A percentile compares a stretch with the other conserved stretches of the same genome.
Conservation (phyloP, 2,329 filamentous ascomycete species). For the Fusarium cyanostomum region DNA sequence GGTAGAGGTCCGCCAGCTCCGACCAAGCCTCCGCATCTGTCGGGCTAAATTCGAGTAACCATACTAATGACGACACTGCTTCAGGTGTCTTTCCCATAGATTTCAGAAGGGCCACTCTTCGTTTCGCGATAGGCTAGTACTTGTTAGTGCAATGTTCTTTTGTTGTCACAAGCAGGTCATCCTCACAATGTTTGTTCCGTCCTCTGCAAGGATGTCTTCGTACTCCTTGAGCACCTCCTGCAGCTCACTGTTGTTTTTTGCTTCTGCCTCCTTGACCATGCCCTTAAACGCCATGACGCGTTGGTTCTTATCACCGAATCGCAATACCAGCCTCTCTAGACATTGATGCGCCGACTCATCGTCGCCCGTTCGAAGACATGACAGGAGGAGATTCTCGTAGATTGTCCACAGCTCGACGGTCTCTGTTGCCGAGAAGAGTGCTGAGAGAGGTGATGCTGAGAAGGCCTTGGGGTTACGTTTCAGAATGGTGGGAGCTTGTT, state of each 20-base stretch:
- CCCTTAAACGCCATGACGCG: slow-evolving; percentile 85
- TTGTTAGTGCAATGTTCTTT: slow-evolving; percentile 33
- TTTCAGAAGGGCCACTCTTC: slow-evolving; percentile 81
- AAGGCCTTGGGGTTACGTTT: slow-evolving; percentile 63
- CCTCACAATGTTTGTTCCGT: slow-evolving; percentile 81
- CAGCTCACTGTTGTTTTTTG: slow-evolving; percentile 71
- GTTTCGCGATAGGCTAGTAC: slow-evolving; percentile 81
- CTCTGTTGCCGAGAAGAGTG: slow-evolving; percentile 69
- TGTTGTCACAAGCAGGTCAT: neutral
- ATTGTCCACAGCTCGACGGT: slow-evolving; percentile 83
- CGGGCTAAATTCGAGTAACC: slow-evolving; percentile 82
- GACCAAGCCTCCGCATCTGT: slow-evolving; percentile 95
- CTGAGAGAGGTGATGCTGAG: slow-evolving; percentile 62
- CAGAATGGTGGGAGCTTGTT: slow-evolving; percentile 67
- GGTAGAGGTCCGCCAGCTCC: slow-evolving; percentile 88
- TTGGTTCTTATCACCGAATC: slow-evolving; percentile 88
- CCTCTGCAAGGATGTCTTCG: slow-evolving; percentile 75
- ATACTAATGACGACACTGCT: slow-evolving; percentile 77
- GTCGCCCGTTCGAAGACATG: slow-evolving; percentile 86
- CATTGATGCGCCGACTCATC: slow-evolving; percentile 79
- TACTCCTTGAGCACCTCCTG: slow-evolving; percentile 80
- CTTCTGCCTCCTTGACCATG: slow-evolving; percentile 84
- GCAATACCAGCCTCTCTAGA: slow-evolving; percentile 76
- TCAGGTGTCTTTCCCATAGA: slow-evolving; percentile 76
- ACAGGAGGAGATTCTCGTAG: slow-evolving; percentile 87